Evolutionary conservation across 768 basidiomycete species (phyloP), one percentile per base, ranked within the genome.

Genomic region (Pilatotrama ljubarskyi): DNA sequence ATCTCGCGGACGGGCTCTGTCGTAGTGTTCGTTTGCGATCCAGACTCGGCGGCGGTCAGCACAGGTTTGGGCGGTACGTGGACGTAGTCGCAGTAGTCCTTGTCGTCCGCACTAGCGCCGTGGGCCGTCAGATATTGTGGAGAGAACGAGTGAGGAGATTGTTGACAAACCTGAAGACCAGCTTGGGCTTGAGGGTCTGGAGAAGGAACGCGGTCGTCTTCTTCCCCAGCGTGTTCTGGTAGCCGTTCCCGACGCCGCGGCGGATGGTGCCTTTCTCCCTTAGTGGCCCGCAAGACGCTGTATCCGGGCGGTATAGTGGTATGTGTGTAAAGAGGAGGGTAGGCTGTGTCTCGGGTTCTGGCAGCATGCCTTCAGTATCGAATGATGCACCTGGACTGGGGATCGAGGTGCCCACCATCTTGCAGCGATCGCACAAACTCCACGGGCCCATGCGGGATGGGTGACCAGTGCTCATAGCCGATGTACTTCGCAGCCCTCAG

Each of bases 81-180:
- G 22, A 73, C 74, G 66, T 88, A 81, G 64, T 93, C 91, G 68
- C 95, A 98, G 67, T 91, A 91, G 73, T 97, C 95, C 50, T 92
- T 90, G 72, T 96, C 91, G 73, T 98, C 93, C 6, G 87, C 95
- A 68, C 91, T 91, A 63, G n/a, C 18, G 18, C 36, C 10, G 3
- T 4, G 41, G 24, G n/a, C 53, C 55, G 56, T 18, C n/a, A 54
- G 29, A 40, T 35, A 8, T 9, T 13, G 26, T 22, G 10, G 11
- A 37, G 36, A 2, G 18, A 1, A 47, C 14, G 26, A 35, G 51
- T 3, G 17, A 0, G 2, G 25, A 3, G 3, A 18, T n/a, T n/a
- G 17, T 32, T 32, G 10, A 38, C 79, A 65, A 49, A 88, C 90
- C 88, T 93, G 71, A 90, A 93, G 2, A 96, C 78, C 1, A 83